Percentiles rank a stretch among this genome's conserved stretches.
These are phyloP conservation scores for Clonostachys rhizophaga DNA, from an alignment of 2,329 filamentous ascomycete genomes.

Conservation along the genomic window DNA sequence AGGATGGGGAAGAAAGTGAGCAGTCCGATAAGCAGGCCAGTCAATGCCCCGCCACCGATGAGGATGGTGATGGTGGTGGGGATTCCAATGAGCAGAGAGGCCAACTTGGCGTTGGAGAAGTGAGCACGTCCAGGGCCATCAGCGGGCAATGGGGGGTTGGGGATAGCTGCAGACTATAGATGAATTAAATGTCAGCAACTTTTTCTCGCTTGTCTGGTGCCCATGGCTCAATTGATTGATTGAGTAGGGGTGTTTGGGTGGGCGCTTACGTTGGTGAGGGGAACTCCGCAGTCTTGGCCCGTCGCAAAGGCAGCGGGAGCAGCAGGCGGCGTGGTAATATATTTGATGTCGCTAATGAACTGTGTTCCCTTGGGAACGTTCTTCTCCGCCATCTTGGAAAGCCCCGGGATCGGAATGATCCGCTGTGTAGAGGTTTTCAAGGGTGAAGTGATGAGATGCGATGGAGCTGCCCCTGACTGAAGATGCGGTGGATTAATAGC, in stretches of 20 bases:
- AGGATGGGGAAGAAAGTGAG: constrained; percentile 77
- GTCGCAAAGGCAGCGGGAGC: constrained; percentile 55
- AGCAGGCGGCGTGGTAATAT: constrained; percentile 33
- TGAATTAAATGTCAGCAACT: not conserved
- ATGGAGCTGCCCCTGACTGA: too few species aligned
- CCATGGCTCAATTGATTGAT: not conserved
- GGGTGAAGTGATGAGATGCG: too few species aligned
- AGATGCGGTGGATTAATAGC: too few species aligned
- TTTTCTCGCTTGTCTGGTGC: not conserved
- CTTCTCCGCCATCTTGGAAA: too few species aligned
- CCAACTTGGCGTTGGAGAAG: constrained; percentile 81
- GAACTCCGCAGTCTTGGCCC: constrained; percentile 51
- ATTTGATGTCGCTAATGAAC: constrained; percentile 31
- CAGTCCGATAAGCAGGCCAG: constrained; percentile 80
- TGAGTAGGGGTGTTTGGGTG: not conserved
- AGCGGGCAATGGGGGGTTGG: constrained; percentile 90
- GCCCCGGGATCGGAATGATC: too few species aligned
- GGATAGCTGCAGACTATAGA: constrained; percentile 59
- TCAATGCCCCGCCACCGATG: constrained; percentile 81
- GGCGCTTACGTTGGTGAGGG: constrained; percentile 32
- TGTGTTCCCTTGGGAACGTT: not conserved
- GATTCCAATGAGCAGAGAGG: constrained; percentile 63
- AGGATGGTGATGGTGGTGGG: constrained; percentile 82
- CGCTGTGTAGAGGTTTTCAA: too few species aligned
- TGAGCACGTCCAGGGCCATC: constrained; percentile 78